Base-by-base conservation (phyloP, 176 grass and related monocot species). In the Zoysia pacifica region DNA sequence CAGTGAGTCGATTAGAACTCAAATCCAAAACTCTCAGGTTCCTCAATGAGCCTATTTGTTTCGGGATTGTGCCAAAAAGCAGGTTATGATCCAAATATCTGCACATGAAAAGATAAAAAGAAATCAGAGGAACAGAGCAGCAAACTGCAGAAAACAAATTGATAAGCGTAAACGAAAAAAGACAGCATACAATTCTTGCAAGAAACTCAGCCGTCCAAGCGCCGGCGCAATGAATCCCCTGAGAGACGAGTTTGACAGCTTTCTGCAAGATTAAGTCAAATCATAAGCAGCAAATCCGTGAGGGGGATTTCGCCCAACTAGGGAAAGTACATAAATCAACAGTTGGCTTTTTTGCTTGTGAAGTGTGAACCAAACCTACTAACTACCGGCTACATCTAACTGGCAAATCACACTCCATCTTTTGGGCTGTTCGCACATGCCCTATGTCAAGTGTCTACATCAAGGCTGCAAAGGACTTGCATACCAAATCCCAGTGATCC, bases 61-160 rank as follows among this genome's bases (percentile, higher is more conserved):
- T 89, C 0, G 96, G 92, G 52, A 99, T 93, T 9, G 88, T 95
- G 13, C 88, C 96, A 60, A 99, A 87, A n/a, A 99, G 72, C 43
- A 86, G 72, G 79, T 99, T 95, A 56, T 86, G 89, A 47, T 95
- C 91, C 88, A 99, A 78, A 91, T 88, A 81, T 62, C 96, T 99
- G 92, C 51, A 28, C 28, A 28, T 28, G 28, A 28, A 63, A 40
- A 87, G 51, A 35, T 79, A 81, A 68, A 4, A 48, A 53, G 49
- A 39, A 69, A 28, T 82, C 28, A 85, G 77, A 28, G 37, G 79
- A 84, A 84, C 13, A 28, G 28, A 28, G 28, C 35, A 65, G 28
- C 28, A 12, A 79, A 56, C n/a, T 48, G 5, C 11, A 10, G 0
- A 4, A 54, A 39, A 59, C 69, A 28, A 70, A 56, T 2, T 67